These are phyloP conservation scores for Thermomucor indicae-seudaticae DNA, from an alignment of 371 early-diverging fungal species.

Conservation along the genomic window DNA sequence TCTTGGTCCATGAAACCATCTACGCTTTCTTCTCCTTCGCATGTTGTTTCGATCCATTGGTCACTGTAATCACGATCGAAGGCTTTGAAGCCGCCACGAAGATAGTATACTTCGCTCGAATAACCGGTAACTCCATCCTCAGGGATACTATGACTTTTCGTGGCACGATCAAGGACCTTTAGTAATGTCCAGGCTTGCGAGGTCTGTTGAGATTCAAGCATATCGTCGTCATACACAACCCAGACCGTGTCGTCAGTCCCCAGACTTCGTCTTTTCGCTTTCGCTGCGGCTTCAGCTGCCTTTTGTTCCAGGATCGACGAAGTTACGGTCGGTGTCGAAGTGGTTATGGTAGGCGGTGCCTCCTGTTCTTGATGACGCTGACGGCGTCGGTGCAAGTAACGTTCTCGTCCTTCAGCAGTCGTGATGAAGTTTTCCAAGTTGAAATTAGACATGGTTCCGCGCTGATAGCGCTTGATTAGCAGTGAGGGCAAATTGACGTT, in stretches of 20 bases:
- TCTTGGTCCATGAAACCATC: conserved; percentile 3
- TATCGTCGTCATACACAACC: conserved; percentile 57
- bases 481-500: conserved; percentile 64
- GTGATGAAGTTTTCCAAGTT: conserved; percentile 63
- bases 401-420: conserved; percentile 52
- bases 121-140: not conserved
- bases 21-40: conserved; percentile 9
- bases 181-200: conserved; percentile 61
- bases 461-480: conserved; percentile 55
- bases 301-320: conserved; percentile 22
- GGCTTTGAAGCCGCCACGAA: conserved; percentile 30
- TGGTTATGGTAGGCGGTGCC: not conserved
- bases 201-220: conserved; percentile 41
- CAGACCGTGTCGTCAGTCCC: conserved; percentile 9
- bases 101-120: conserved; percentile 17
- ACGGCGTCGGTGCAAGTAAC: conserved; percentile 16
- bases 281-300: conserved; percentile 20
- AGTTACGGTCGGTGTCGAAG: not conserved
- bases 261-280: conserved; percentile 5
- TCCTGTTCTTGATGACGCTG: not conserved
- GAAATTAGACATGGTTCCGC: conserved; percentile 56
- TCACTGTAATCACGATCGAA: conserved; percentile 17
- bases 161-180: conserved; percentile 46
- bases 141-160: conserved; percentile 14
- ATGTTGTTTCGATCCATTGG: conserved; percentile 1